Percentiles rank a stretch among this genome's conserved stretches.
Evolutionary conservation across 2,329 filamentous ascomycete genomes (phyloP).

Genomic region (Beauveria sp.): DNA sequence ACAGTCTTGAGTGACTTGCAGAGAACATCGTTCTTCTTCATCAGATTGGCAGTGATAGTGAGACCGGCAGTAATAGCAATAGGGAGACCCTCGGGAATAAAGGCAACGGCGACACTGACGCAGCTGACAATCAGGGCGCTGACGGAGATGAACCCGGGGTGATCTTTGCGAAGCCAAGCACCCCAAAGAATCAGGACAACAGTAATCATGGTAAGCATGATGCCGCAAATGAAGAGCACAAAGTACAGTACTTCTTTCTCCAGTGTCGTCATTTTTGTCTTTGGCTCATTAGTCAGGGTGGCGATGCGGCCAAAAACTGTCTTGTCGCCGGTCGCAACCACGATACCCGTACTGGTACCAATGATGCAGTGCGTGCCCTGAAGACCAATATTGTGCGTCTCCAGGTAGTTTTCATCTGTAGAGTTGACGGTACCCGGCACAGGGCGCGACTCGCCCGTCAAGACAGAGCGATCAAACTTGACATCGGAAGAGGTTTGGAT

Average conservation of each 20-base stretch:
- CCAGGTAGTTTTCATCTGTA: conserved; percentile 66
- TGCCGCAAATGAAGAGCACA: conserved; percentile 58
- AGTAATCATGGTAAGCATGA: conserved; percentile 60
- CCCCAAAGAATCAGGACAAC: conserved; percentile 62
- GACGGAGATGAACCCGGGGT: conserved; percentile 66
- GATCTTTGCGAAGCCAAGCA: conserved; percentile 57
- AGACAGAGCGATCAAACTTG: conserved; percentile 64
- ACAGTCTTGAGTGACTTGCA: conserved; percentile 77
- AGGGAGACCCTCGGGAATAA: conserved; percentile 67
- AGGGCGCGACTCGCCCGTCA: conserved; percentile 62
- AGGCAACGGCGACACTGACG: conserved; percentile 65
- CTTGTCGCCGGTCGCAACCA: conserved; percentile 63
- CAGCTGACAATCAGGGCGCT: conserved; percentile 65
- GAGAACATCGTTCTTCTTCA: conserved; percentile 68
- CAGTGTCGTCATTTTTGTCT: conserved; percentile 58
- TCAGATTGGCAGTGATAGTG: conserved; percentile 69
- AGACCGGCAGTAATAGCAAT: conserved; percentile 63
- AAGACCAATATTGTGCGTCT: conserved; percentile 67
- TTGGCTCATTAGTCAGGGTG: conserved; percentile 61
- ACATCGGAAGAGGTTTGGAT: conserved; percentile 60
- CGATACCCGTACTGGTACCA: conserved; percentile 57
- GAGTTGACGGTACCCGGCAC: conserved; percentile 56
- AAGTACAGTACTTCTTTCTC: conserved; percentile 69
- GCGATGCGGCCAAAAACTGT: conserved; percentile 74
- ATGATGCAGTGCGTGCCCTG: conserved; percentile 74